Percentiles rank a stretch among this genome's conserved stretches.
Conservation (phyloP, 768 basidiomycete genomes). For the Tulasnella sp. region DNA sequence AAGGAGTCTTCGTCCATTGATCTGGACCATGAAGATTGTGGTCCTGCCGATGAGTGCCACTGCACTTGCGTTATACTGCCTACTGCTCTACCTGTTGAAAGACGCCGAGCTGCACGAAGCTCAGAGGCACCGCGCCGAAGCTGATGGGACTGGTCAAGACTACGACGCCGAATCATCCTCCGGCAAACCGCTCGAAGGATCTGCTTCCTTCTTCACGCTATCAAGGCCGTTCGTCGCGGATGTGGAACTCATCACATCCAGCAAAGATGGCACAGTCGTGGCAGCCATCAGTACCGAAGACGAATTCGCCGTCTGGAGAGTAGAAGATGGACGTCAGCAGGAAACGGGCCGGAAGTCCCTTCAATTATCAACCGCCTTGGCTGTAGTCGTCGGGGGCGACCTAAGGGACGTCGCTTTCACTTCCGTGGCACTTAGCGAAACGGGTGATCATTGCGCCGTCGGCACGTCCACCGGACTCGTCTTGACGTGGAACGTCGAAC, state of each 20-base stretch:
- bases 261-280: slow-evolving; percentile 50
- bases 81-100: slow-evolving; percentile 80
- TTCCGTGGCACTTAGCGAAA: slow-evolving; percentile 49
- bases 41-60: slow-evolving; percentile 75
- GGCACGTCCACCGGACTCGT: slow-evolving; percentile 60
- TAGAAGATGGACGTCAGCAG: not conserved
- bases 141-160: slow-evolving; percentile 29
- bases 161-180: slow-evolving; percentile 25
- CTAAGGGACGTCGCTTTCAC: slow-evolving; percentile 23
- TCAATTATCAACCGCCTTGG: not conserved
- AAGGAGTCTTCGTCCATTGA: slow-evolving; percentile 35
- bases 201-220: slow-evolving; percentile 51
- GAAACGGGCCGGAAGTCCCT: not conserved
- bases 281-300: slow-evolving; percentile 69
- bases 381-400: not conserved
- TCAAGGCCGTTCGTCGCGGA: slow-evolving; percentile 76
- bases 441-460: slow-evolving; percentile 52
- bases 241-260: slow-evolving; percentile 66
- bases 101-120: slow-evolving; percentile 85
- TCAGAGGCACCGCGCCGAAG: slow-evolving; percentile 48
- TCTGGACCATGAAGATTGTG: slow-evolving; percentile 77
- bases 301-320: slow-evolving; percentile 60
- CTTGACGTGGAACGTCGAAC: slow-evolving; percentile 44
- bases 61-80: slow-evolving; percentile 55
- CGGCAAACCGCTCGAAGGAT: slow-evolving; percentile 21